A percentile compares a stretch with the other conserved stretches of the same genome.
These are phyloP conservation scores for Cardamine resedifolia DNA, from an alignment of 345 rosid species.

Conservation along the genomic window DNA sequence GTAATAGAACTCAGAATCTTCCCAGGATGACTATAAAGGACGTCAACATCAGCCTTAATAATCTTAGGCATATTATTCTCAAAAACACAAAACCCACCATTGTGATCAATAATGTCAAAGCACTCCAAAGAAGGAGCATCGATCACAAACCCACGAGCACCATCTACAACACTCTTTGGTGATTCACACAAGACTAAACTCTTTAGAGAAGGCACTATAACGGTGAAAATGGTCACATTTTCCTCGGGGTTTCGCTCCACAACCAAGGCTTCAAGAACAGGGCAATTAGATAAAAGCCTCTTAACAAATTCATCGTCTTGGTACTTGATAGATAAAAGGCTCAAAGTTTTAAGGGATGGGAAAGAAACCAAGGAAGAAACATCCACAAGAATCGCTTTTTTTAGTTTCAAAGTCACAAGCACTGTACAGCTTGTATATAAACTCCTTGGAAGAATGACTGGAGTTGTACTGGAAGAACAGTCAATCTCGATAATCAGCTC, in stretches of 20 bases:
- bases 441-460: background rate
- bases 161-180: background rate
- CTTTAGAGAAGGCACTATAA: conserved; percentile 13
- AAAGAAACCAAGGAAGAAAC: background rate
- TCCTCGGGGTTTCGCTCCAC: background rate
- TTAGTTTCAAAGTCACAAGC: conserved; percentile 6
- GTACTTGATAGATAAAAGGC: background rate
- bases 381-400: background rate
- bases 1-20: background rate
- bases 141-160: background rate
- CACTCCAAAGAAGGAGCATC: background rate
- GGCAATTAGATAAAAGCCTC: conserved; percentile 21
- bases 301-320: conserved; percentile 3
- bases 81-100: background rate
- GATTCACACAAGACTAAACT: background rate
- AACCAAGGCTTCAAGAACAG: conserved; percentile 18
- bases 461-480: background rate
- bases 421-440: background rate
- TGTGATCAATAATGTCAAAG: background rate
- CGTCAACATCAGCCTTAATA: background rate
- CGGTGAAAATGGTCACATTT: background rate
- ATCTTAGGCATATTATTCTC: background rate
- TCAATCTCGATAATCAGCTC: background rate
- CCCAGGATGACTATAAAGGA: background rate
- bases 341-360: conserved; percentile 2